These are phyloP conservation scores for Orbilia blumenaviensis DNA, from an alignment of 2,329 filamentous ascomycete genomes.

Conservation along the genomic window DNA sequence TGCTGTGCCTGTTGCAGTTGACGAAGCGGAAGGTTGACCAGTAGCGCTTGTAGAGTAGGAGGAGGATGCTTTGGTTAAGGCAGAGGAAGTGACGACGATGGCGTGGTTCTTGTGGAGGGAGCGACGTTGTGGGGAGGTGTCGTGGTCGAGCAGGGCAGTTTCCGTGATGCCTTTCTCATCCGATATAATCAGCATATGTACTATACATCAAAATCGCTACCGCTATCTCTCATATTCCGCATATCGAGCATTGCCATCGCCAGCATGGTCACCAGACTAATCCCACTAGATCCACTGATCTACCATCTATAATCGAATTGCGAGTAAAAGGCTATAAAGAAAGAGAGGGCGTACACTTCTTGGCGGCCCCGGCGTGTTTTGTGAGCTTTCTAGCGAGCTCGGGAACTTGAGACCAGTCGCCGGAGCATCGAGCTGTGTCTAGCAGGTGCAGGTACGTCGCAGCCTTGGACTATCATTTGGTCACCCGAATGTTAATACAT, in stretches of 20 bases:
- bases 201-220: not conserved
- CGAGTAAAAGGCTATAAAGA: too few species aligned
- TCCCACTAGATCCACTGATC: too few species aligned
- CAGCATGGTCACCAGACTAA: not conserved
- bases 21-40: too few species aligned
- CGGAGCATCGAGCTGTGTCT: slow-evolving; percentile 86
- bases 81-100: slow-evolving; percentile 48
- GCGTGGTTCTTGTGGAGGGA: slow-evolving; percentile 51
- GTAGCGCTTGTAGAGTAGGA: slow-evolving; percentile 61
- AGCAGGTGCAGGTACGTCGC: slow-evolving; percentile 81
- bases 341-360: slow-evolving; percentile 71
- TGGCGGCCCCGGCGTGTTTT: slow-evolving; percentile 82
- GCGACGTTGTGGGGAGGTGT: slow-evolving; percentile 47
- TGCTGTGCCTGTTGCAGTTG: too few species aligned
- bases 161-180: slow-evolving; percentile 70
- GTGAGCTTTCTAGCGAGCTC: slow-evolving; percentile 91
- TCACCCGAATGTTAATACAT: too few species aligned
- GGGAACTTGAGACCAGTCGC: slow-evolving; percentile 83
- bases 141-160: slow-evolving; percentile 64
- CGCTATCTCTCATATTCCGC: not conserved
- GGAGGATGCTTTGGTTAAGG: slow-evolving; percentile 35
- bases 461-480: slow-evolving; percentile 74
- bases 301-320: not conserved
- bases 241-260: not conserved
- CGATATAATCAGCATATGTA: not conserved